phyloP scores from a whole-genome alignment of 1,284 basidiomycete species.

The Ustilago trichophora region DNA sequence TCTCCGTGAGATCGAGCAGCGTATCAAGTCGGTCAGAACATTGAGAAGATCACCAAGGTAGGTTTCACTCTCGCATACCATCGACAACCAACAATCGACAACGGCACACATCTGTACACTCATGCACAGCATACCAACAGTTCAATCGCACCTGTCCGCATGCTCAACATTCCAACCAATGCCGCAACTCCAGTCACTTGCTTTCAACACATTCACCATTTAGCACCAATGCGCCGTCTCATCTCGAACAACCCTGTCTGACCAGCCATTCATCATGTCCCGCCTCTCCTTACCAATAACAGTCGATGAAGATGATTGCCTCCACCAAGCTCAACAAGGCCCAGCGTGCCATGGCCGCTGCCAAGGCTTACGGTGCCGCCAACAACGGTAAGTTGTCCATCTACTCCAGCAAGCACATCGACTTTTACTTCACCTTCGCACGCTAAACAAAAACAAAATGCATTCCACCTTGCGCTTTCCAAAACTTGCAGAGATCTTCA shows the following conservation, averaged over 20 bases:
- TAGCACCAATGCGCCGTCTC: background rate
- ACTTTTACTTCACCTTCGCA: too few relatives aligned
- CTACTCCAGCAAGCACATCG: too few relatives aligned
- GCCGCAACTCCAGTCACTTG: background rate
- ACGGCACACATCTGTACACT: slow-evolving; percentile 1
- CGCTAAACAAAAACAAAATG: background rate
- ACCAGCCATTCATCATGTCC: background rate
- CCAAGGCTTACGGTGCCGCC: slow-evolving; percentile 92
- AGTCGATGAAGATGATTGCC: slow-evolving; percentile 98
- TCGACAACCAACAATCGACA: background rate
- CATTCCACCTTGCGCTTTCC: background rate
- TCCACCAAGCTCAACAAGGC: slow-evolving; percentile 96
- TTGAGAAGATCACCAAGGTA: slow-evolving; percentile 99
- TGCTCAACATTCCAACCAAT: too few relatives aligned
- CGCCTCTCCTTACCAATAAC: background rate
- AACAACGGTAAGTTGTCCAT: slow-evolving; percentile 82
- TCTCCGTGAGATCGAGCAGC: slow-evolving; percentile 93
- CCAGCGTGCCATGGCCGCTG: slow-evolving; percentile 84
- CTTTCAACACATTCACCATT: background rate
- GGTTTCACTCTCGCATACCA: slow-evolving; percentile 55
- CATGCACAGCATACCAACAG: background rate
- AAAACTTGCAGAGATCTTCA: slow-evolving; percentile 59
- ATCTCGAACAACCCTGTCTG: slow-evolving; percentile 1
- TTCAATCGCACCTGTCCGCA: background rate
- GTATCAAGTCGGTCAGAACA: slow-evolving; percentile 94